Conservation (phyloP, 2,329 filamentous ascomycete genomes). For the Hypoxylon sp. region DNA sequence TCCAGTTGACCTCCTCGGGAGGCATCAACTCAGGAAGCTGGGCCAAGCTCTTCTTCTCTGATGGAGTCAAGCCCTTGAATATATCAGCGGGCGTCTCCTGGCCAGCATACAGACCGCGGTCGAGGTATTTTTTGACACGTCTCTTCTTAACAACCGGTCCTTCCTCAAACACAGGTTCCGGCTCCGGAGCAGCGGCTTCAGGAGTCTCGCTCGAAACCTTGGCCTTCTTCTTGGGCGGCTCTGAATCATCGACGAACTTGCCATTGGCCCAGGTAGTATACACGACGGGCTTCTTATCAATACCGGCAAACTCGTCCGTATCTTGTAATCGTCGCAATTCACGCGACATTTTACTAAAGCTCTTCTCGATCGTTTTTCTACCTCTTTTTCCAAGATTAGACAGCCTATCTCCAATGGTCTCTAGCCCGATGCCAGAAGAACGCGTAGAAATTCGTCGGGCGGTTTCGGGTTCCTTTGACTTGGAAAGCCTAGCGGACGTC, state of each 20-base stretch:
- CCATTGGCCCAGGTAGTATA: conserved; percentile 76
- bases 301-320: conserved; percentile 72
- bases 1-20: conserved; percentile 66
- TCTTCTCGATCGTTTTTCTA: conserved; percentile 67
- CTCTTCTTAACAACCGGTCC: conserved; percentile 59
- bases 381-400: conserved; percentile 73
- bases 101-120: conserved; percentile 88
- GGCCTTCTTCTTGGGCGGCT: conserved; percentile 57
- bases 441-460: conserved; percentile 62
- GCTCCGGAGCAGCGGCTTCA: conserved; percentile 55
- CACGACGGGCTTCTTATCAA: conserved; percentile 70
- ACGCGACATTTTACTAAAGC: conserved; percentile 64
- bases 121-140: conserved; percentile 80
- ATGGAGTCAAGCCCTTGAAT: conserved; percentile 63
- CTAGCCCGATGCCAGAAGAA: conserved; percentile 60
- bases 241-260: conserved; percentile 66
- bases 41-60: conserved; percentile 67
- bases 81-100: conserved; percentile 72
- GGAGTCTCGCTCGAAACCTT: conserved; percentile 53
- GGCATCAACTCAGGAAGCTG: conserved; percentile 63
- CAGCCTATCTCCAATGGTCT: conserved; percentile 63
- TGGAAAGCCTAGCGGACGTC: conserved; percentile 49
- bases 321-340: conserved; percentile 73
- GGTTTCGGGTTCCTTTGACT: conserved; percentile 52
- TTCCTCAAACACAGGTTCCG: conserved; percentile 56